Evolutionary conservation across 179 eudicot genomes (phyloP), one percentile per base, ranked within the genome.

Genomic region (Carnegiea gigantea): DNA sequence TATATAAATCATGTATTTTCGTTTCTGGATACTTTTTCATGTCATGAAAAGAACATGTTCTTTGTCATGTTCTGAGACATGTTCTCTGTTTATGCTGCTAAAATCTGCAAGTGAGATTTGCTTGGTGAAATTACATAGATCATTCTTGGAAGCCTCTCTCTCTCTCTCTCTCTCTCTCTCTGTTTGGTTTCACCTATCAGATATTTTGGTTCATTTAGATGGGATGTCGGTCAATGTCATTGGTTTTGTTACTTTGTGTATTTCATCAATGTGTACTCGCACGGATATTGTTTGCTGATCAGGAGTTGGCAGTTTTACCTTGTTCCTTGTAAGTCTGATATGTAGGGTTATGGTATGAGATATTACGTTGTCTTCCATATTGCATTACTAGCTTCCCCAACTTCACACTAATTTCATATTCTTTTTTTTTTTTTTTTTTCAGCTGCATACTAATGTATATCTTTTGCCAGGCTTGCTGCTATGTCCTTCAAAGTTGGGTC

Each of bases 401-500:
- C 71, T 21, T 11, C 17, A 65, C 5, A 18, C 20, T 54, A 20
- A 54, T 15, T 40, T 40, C 36, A 33, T 33, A 40, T 72, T 13
- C 46, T 71, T 2, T 36, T 18, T 28, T 33, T 71, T 2, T 36
- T 18, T 28, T 33, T 33, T 15, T 72, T 60, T 62, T 36, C 23
- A 4, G 4, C 24, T 14, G 38, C 17, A 17, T 28, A 54, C 21
- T 74, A 28, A 78, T 30, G 6, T 70, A 38, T 11, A 54, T 53
- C 21, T 75, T 48, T 84, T 81, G 33, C 57, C 89, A 91, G 92
- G 91, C 91, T 24, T 87, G 92, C 83, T 90, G 89, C 72, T 86
- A 80, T 87, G 89, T 92, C 44, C 91, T 92, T 70, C 95, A 91
- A 85, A 90, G 93, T 80, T 92, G 92, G 95, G 89, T 89, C 24